phyloP scores from a whole-genome alignment of 2,329 filamentous ascomycete genomes.

The Colletotrichum lentis region DNA sequence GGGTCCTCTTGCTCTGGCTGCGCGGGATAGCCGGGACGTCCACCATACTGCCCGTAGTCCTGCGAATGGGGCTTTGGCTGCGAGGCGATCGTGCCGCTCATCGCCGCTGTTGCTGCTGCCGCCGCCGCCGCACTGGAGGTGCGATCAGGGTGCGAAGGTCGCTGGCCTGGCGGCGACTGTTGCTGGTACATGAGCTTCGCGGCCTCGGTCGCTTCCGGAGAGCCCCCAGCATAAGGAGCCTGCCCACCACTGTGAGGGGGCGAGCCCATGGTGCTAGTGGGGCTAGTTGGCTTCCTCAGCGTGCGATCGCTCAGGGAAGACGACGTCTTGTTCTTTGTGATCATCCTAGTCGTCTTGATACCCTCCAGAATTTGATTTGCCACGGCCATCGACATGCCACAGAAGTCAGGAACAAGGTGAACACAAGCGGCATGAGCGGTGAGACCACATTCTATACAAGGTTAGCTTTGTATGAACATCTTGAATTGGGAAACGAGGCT shows the following conservation, averaged over 20 bases:
- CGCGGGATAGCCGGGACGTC: conserved; percentile 42
- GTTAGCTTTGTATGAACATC: conserved; percentile 41
- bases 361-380: conserved; percentile 93
- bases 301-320: conserved; percentile 71
- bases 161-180: conserved; percentile 55
- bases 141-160: conserved; percentile 61
- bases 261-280: conserved; percentile 50
- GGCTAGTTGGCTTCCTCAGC: conserved; percentile 64
- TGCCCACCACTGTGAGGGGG: conserved; percentile 38
- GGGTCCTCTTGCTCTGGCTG: conserved; percentile 41
- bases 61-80: conserved; percentile 43
- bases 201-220: conserved; percentile 66
- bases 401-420: conserved; percentile 97
- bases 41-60: conserved; percentile 48
- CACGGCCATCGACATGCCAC: conserved; percentile 98
- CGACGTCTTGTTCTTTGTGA: conserved; percentile 63
- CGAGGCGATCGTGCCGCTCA: conserved; percentile 58
- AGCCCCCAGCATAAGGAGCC: conserved; percentile 43
- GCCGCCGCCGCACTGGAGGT: conserved; percentile 63
- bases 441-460: conserved; percentile 79
- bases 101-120: conserved; percentile 65
- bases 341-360: conserved; percentile 80
- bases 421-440: conserved; percentile 92
- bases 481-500: conserved; percentile 42
- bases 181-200: conserved; percentile 70